Evolutionary conservation across 495 filamentous ascomycete genomes (phyloP), one percentile per base, ranked within the genome.

Genomic region (Lepidopterella palustris): DNA sequence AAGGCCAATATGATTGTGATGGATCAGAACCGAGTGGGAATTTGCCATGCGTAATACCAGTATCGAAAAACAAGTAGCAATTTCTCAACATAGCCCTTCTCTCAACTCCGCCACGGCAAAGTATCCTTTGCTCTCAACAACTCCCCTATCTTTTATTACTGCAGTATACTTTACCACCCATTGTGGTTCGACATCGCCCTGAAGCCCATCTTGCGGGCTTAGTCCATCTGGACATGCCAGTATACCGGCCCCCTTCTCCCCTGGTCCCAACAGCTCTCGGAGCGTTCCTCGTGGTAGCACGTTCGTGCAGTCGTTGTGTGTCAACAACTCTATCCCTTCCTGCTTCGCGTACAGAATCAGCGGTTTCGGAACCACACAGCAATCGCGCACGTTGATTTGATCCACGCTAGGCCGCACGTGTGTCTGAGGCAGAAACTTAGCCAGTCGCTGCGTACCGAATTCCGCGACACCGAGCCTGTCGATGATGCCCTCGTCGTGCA

Each of bases 101-200:
- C 24, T 60, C 55, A 92, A 71, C 71, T 90, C 84, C 13, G 90
- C 92, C 52, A 84, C 82, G 3, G 91, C 90, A 77, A 96, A 95
- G 73, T 95, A 97, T 13, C 93, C 93, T 77, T 97, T 97, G 69
- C 93, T 96, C 80, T 99, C 93, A 53, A 99, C 90, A 4, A 97
- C 93, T 0, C 93, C 95, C n/a, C 93, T 79, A 71, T 97, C 85
- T 70, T 87, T 88, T 27, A 97, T 89, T n/a, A 97, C 90, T 4
- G 95, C 95, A 21, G 95, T 97, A 72, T 99, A 99, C 71, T 97
- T 97, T 57, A 92, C 86, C 28, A 97, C 93, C 92, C 92, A 99
- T 63, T 90, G 84, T 13, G 93, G 91, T 62, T 82, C 78, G 47
- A 98, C 77, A 53, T 95, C 84, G 11, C 89, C 88, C 62, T 81